Percentiles rank a stretch among this genome's conserved stretches.
Evolutionary conservation across 306 rosid species (phyloP).

Genomic region (Ceratonia siliqua): DNA sequence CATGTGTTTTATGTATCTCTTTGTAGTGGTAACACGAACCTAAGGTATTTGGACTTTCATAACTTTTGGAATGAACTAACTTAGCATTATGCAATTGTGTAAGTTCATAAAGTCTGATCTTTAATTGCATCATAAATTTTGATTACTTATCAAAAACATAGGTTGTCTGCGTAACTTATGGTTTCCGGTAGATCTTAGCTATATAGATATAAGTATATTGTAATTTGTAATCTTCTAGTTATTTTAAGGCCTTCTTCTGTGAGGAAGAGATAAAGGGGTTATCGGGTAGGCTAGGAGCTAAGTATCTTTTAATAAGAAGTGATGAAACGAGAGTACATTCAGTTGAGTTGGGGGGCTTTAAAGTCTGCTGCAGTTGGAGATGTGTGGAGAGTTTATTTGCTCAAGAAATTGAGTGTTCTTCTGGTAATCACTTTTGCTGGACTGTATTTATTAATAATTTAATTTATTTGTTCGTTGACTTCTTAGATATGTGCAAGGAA

Average conservation of each 20-base stretch:
- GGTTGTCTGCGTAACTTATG: no score
- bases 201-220: no score
- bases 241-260: neutral
- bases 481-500: neutral
- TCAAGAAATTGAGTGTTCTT: conserved; percentile 8
- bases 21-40: no score
- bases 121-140: no score
- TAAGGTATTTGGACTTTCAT: no score
- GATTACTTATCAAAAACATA: no score
- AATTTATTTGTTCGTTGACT: neutral
- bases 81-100: no score
- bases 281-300: neutral
- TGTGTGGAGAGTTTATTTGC: neutral
- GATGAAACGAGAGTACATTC: neutral
- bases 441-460: neutral
- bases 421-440: neutral
- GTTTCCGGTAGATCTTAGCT: no score
- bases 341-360: neutral
- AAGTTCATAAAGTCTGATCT: no score
- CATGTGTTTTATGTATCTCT: no score
- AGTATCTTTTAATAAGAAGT: neutral
- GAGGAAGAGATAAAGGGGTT: neutral
- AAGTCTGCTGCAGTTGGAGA: neutral
- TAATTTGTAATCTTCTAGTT: no score
- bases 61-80: no score